Base-by-base conservation (phyloP, 345 rosid genomes). In the Gossypium australe region DNA sequence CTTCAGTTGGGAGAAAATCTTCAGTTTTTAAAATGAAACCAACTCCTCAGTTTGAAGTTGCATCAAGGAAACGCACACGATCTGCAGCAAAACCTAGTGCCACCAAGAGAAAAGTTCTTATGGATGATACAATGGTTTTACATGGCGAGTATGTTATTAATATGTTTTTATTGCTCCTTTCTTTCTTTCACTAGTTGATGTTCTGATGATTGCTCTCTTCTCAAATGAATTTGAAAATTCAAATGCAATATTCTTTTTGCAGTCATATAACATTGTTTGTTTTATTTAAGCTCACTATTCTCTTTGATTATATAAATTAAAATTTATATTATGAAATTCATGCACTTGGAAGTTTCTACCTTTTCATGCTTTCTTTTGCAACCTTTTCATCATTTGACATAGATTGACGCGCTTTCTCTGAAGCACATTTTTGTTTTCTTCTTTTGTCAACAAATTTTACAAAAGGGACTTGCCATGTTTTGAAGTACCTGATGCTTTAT, bases 121-220 rank as follows among this genome's bases (percentile, higher is more conserved):
- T 93, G 88, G 99, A 96, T 80, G 98, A 96, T 76, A 78, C 84
- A 16, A 90, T 93, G 98, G 98, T 93, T 84, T 85, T 96, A 83
- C 98, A 85, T 59, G 99, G 99, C 88, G 97, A 96, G 99, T 96
- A 93, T 81, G 99, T 88, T 77, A 70, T 60, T 65, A 34, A 75
- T 53, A 41, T 43, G 12, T 24, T 61, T 47, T 74, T 16, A n/a
- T 49, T 67, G 17, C 20, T 68, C 2, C 34, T 60, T 25, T 45
- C 44, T 73, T 0, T 43, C 47, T 47, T 34, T 22, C 41, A 12
- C 56, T 24, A 24, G 53, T 27, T 51, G 55, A 67, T 22, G 10
- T 69, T 49, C 24, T 51, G 45, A 51, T 49, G 57, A 17, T 69
- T 51, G 17, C 56, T 27, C 73, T 69, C 24, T 51, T 27, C 59